phyloP scores from a whole-genome alignment of 371 early-diverging fungal species.

The Dipsacomyces acuminosporus region DNA sequence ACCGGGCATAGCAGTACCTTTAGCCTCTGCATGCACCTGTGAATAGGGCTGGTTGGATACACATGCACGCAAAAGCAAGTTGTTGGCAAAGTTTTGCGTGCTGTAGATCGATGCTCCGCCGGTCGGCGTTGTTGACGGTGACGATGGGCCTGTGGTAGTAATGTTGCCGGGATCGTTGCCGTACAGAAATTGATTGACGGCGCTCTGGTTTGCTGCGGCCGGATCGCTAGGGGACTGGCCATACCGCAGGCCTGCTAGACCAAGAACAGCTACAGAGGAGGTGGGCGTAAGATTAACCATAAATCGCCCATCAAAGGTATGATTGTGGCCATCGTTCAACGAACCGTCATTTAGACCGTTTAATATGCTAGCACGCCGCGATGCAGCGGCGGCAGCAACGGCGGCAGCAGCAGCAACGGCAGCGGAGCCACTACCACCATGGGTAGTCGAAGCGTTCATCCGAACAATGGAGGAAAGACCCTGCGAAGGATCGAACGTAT shows the following conservation, averaged over 20 bases:
- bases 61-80: neutral
- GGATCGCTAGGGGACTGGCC: conserved; percentile 3
- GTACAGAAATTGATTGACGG: neutral
- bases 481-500: no score
- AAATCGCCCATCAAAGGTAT: conserved; percentile 11
- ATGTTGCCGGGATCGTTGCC: conserved; percentile 4
- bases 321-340: neutral
- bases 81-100: neutral
- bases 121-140: neutral
- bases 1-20: neutral
- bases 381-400: no score
- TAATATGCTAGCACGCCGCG: no score
- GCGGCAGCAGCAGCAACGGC: no score
- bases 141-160: conserved; percentile 4
- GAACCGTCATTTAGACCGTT: no score
- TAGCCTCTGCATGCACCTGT: no score
- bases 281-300: conserved; percentile 26
- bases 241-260: conserved; percentile 26
- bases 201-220: neutral
- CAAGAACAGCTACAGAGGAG: conserved; percentile 25
- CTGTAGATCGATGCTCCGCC: no score
- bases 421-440: no score
- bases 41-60: neutral
- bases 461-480: no score
- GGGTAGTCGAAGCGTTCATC: no score